Evolutionary conservation across 2,329 filamentous ascomycete genomes (phyloP).

Genomic region (Aschersonia sp.): DNA sequence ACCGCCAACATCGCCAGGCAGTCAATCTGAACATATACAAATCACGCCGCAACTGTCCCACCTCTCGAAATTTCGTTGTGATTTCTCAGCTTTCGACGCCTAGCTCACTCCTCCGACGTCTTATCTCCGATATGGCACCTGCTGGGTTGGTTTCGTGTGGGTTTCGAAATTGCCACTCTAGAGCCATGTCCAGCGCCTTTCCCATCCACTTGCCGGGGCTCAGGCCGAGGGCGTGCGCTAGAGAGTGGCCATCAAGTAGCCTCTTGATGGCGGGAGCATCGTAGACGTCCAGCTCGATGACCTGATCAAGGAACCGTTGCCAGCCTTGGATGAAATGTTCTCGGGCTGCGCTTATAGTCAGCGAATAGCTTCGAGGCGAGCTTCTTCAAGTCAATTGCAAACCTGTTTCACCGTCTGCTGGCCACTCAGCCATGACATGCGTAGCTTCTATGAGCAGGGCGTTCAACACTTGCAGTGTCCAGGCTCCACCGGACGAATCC

Average conservation of each 20-base stretch:
- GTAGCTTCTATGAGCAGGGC: constrained; percentile 50
- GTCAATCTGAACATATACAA: no score
- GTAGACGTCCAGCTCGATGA: constrained; percentile 38
- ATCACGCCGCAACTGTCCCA: no score
- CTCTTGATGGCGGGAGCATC: constrained; percentile 43
- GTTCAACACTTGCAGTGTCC: constrained; percentile 57
- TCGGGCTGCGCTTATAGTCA: constrained; percentile 19
- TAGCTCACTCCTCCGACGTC: constrained; percentile 34
- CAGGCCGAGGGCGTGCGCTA: constrained; percentile 53
- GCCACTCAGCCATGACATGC: constrained; percentile 20
- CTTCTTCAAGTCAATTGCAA: not conserved
- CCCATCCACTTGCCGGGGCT: constrained; percentile 77
- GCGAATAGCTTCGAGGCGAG: not conserved
- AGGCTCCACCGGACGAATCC: constrained; percentile 47
- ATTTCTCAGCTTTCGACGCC: constrained; percentile 14
- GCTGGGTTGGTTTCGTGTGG: constrained; percentile 46
- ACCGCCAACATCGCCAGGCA: no score
- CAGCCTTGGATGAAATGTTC: constrained; percentile 32
- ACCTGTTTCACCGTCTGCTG: constrained; percentile 16
- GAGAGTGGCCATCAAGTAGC: constrained; percentile 59
- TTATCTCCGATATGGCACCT: constrained; percentile 46
- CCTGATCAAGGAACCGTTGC: constrained; percentile 40
- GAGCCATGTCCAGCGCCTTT: constrained; percentile 60
- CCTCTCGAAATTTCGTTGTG: no score
- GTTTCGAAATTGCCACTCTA: constrained; percentile 81